Evolutionary conservation across 805 yeast species (phyloP).

Genomic region (Maudiozyma serrabonitensis): DNA sequence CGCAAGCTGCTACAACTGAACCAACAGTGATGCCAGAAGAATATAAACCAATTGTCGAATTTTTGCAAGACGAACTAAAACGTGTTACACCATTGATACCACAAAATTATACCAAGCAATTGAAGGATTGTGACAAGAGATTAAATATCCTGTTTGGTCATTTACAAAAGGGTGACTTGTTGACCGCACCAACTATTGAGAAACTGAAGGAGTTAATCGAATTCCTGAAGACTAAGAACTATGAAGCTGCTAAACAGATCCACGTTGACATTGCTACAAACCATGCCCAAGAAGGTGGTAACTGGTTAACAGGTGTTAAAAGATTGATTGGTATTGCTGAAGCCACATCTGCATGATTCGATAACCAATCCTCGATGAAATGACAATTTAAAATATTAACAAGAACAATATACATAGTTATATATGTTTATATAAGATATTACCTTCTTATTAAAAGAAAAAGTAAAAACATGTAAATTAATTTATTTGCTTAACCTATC

Average conservation of each 20-base stretch:
- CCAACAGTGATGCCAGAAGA: constrained; percentile 39
- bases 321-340: constrained; percentile 72
- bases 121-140: constrained; percentile 75
- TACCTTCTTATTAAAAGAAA: too few relatives aligned
- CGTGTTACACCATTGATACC: constrained; percentile 68
- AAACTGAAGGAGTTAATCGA: constrained; percentile 43
- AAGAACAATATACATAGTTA: not conserved
- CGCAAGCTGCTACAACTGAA: constrained; percentile 10
- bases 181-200: constrained; percentile 46
- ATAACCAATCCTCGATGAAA: not conserved
- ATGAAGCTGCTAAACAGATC: constrained; percentile 44
- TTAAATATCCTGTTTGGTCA: constrained; percentile 66
- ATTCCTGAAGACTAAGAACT: constrained; percentile 46
- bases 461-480: too few relatives aligned
- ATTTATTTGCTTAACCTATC: too few relatives aligned
- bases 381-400: not conserved
- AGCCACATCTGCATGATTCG: constrained; percentile 23
- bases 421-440: not conserved
- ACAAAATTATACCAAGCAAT: constrained; percentile 60
- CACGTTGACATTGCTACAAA: constrained; percentile 53
- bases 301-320: constrained; percentile 89
- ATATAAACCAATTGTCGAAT: constrained; percentile 48
- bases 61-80: constrained; percentile 44
- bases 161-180: constrained; percentile 60
- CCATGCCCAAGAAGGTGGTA: constrained; percentile 66